Conservation (phyloP, 495 filamentous ascomycete genomes). For the Penicillium angulare region DNA sequence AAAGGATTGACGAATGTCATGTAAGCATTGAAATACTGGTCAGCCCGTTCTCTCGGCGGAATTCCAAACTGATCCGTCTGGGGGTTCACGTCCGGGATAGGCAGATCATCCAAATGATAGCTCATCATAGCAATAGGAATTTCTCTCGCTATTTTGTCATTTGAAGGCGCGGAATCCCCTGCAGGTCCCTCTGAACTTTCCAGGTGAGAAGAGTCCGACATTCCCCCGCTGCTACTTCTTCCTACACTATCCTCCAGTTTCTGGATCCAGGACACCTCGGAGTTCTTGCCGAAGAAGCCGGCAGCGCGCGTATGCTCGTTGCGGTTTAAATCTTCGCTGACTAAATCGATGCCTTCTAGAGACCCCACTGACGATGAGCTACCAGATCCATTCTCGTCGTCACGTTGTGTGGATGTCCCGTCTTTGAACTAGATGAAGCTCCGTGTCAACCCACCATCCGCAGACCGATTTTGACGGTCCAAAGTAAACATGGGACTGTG, state of each 20-base stretch:
- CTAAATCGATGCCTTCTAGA: conserved; percentile 52
- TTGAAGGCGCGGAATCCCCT: not conserved
- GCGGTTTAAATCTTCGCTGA: conserved; percentile 58
- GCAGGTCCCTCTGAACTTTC: not conserved
- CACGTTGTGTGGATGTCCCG: not conserved
- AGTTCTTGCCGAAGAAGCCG: conserved; percentile 67
- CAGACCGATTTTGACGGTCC: not conserved
- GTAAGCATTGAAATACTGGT: conserved; percentile 53
- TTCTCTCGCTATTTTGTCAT: not conserved
- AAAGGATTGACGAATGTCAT: conserved; percentile 55
- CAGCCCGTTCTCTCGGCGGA: conserved; percentile 49
- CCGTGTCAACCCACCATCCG: not conserved
- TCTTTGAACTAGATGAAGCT: conserved; percentile 4
- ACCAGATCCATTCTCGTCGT: too few relatives aligned
- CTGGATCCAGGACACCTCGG: conserved; percentile 61
- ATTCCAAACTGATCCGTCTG: conserved; percentile 47
- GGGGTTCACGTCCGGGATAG: conserved; percentile 37
- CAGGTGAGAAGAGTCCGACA: not conserved
- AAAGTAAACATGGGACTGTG: not conserved
- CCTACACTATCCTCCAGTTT: conserved; percentile 32
- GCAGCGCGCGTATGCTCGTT: conserved; percentile 47
- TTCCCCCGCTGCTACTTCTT: not conserved
- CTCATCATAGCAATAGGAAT: conserved; percentile 37
- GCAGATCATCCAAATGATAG: conserved; percentile 59
- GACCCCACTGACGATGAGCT: conserved; percentile 47